Percentiles rank a stretch among this genome's conserved stretches.
Conservation (phyloP, 2,329 filamentous ascomycete genomes). For the Pestalotiopsis sp. region DNA sequence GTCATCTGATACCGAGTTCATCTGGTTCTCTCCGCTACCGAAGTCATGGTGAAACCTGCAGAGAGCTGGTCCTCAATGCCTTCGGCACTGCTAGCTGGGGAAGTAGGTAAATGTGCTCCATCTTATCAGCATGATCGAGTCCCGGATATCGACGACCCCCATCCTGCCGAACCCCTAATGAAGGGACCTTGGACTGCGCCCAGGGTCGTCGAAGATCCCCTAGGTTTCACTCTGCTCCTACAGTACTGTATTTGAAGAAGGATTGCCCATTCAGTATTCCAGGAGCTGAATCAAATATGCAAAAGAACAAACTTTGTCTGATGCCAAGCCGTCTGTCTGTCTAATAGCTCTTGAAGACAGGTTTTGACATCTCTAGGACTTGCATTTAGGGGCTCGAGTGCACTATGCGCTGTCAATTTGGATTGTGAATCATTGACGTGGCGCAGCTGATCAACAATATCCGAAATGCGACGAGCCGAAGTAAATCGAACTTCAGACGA, state of each 20-base stretch:
- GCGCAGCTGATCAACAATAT: neutral
- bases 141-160: neutral
- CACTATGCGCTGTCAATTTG: neutral
- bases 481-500: neutral
- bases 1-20: neutral
- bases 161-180: neutral
- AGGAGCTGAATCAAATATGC: neutral
- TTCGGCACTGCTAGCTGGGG: neutral
- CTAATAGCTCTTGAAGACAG: neutral
- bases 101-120: neutral
- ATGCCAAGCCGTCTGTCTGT: neutral
- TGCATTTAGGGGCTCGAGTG: neutral
- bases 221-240: neutral
- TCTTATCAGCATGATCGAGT: neutral
- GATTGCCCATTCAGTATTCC: neutral
- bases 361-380: neutral
- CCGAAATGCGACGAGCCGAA: neutral
- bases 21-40: neutral
- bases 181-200: neutral
- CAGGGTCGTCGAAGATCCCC: neutral
- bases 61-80: neutral
- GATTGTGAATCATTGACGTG: neutral
- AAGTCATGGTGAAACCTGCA: neutral
- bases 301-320: neutral
- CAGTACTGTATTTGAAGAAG: neutral